Conservation (phyloP, 495 filamentous ascomycete species). For the Schizothecium vesticola region DNA sequence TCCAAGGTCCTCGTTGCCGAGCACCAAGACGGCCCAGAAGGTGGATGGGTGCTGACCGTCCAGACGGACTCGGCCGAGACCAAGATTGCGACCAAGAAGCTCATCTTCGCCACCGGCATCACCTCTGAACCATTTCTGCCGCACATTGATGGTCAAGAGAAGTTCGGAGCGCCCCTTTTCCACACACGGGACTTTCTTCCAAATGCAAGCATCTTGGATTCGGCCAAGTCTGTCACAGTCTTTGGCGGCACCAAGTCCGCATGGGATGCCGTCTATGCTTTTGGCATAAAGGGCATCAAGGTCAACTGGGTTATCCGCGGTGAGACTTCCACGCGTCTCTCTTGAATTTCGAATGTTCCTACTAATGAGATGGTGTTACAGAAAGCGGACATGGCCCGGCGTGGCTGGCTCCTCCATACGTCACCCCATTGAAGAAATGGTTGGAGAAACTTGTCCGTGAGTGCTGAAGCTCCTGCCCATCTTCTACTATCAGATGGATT, state of each 20-base stretch:
- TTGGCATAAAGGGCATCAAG: conserved; percentile 56
- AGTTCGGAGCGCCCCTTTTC: conserved; percentile 51
- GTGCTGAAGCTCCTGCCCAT: conserved; percentile 9
- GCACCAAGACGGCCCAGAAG: conserved; percentile 31
- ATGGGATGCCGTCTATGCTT: conserved; percentile 70
- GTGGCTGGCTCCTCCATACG: conserved; percentile 62
- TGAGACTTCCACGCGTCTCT: conserved; percentile 14
- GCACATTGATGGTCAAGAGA: conserved; percentile 31
- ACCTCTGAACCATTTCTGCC: conserved; percentile 37
- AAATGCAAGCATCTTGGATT: conserved; percentile 27
- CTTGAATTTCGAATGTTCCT: neutral
- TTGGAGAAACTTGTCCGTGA: conserved; percentile 56
- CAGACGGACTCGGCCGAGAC: conserved; percentile 8
- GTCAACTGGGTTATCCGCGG: conserved; percentile 76
- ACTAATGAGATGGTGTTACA: conserved; percentile 2
- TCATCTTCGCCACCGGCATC: conserved; percentile 36
- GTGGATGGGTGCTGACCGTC: conserved; percentile 40
- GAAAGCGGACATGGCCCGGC: conserved; percentile 66
- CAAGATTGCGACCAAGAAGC: conserved; percentile 25
- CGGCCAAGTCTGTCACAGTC: conserved; percentile 48
- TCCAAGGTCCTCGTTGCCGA: conserved; percentile 49
- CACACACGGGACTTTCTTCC: conserved; percentile 54
- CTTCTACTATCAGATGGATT: neutral
- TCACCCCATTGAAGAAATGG: conserved; percentile 41
- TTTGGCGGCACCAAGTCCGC: conserved; percentile 71